phyloP scores from a whole-genome alignment of 768 basidiomycete genomes.

The Leccinum imitatum region DNA sequence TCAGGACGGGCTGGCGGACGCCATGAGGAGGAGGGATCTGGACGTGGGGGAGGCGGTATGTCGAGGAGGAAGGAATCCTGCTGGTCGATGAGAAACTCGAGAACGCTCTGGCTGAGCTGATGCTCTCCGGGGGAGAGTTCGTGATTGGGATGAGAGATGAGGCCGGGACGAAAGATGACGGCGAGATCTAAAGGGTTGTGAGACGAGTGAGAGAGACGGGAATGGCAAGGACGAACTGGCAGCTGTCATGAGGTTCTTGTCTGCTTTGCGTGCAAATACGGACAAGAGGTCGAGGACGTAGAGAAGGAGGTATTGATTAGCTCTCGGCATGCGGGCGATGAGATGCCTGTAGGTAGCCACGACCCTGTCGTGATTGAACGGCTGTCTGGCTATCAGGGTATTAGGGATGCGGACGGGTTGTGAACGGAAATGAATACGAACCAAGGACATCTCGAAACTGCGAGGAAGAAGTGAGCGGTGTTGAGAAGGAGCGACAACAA shows the following conservation, averaged over 20 bases:
- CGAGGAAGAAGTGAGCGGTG: constrained; percentile 9
- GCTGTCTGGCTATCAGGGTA: constrained; percentile 54
- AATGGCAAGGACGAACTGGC: constrained; percentile 59
- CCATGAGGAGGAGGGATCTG: constrained; percentile 32
- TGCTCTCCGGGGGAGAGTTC: constrained; percentile 87
- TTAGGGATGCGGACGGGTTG: constrained; percentile 15
- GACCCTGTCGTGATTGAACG: constrained; percentile 67
- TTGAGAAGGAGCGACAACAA: constrained; percentile 17
- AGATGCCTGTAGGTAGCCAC: constrained; percentile 81
- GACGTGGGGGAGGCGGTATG: constrained; percentile 65
- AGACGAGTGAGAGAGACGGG: neutral
- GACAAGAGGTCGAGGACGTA: constrained; percentile 96
- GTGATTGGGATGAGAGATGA: constrained; percentile 86
- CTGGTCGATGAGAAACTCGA: constrained; percentile 95
- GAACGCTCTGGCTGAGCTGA: constrained; percentile 80
- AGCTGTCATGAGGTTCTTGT: constrained; percentile 95
- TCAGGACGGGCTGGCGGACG: constrained; percentile 20
- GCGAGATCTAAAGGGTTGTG: constrained; percentile 71
- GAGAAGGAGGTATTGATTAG: constrained; percentile 93
- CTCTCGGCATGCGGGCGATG: constrained; percentile 79
- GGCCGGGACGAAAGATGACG: constrained; percentile 93
- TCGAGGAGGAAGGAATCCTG: constrained; percentile 95
- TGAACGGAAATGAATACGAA: constrained; percentile 33
- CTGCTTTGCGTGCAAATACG: constrained; percentile 88
- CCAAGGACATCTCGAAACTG: constrained; percentile 82